A percentile compares a stretch with the other conserved stretches of the same genome.
phyloP scores from a whole-genome alignment of 352 stramenopile species.

The Phytophthora fragariae region DNA sequence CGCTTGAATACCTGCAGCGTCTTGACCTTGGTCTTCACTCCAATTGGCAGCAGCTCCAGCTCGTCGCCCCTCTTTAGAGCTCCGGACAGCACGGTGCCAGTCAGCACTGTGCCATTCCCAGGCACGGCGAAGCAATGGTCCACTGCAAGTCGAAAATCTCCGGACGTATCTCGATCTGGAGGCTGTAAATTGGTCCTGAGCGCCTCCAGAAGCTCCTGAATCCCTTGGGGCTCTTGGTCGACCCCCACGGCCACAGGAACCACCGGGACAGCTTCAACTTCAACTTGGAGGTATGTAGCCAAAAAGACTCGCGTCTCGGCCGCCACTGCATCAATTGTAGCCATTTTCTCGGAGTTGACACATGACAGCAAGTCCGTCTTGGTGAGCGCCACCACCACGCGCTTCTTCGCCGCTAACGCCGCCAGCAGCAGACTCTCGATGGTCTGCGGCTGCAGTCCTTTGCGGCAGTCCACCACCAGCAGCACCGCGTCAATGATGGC shows the following conservation, averaged over 20 bases:
- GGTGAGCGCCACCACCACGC: conserved; percentile 96
- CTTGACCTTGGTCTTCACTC: conserved; percentile 95
- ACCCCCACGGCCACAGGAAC: conserved; percentile 81
- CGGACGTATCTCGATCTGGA: conserved; percentile 51
- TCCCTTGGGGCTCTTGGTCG: conserved; percentile 51
- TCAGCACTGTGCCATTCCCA: conserved; percentile 98
- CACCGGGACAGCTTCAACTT: conserved; percentile 60
- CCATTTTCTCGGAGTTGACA: conserved; percentile 25
- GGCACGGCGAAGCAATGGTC: conserved; percentile 99
- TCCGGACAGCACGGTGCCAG: conserved; percentile 93
- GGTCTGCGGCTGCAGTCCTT: conserved; percentile 98
- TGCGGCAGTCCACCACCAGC: conserved; percentile 96
- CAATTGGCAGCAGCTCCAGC: conserved; percentile 92
- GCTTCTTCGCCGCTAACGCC: conserved; percentile 88
- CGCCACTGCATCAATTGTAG: conserved; percentile 68
- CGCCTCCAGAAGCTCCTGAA: conserved; percentile 53
- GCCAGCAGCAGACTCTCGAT: conserved; percentile 98
- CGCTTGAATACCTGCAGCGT: conserved; percentile 98
- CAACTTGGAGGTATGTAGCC: conserved; percentile 26
- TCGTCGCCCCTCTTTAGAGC: conserved; percentile 89
- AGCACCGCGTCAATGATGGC: conserved; percentile 99
- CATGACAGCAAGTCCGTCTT: conserved; percentile 96
- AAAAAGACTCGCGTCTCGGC: conserved; percentile 68
- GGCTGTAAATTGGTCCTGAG: conserved; percentile 46
- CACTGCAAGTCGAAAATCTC: conserved; percentile 94